Evolutionary conservation across 2,329 filamentous ascomycete genomes (phyloP), one percentile per base, ranked within the genome.

Genomic region (Pseudogymnoascus sp.): DNA sequence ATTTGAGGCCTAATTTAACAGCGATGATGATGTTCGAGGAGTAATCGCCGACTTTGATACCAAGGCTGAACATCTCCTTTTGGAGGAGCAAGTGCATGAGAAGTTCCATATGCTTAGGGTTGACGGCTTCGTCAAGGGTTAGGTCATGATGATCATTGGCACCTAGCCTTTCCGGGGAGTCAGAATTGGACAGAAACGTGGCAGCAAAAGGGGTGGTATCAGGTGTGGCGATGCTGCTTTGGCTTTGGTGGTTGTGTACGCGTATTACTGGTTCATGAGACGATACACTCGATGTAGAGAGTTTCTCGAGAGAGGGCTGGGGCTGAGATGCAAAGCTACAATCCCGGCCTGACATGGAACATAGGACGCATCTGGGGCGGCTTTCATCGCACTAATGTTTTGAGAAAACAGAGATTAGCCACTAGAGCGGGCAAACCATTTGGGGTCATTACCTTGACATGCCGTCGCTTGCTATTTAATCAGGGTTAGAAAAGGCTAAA

Each of bases 31-130:
- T 62, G 21, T 65, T 63, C n/a, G 62, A 39, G 5, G 63, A 62
- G 16, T 68, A 63, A 60, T 68, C 60, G 8, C 67, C 62, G 34
- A 69, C 66, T 13, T 69, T 67, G 8, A 66, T 67, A 28, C 68
- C 65, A 6, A 75, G 65, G 28, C 69, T 69, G 37, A 74, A 71
- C 37, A 74, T 68, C 7, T 70, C 66, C 13, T 67, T 60, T 28
- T 70, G 63, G 11, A 67, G 43, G 39, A 65, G 62, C n/a, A 73
- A 66, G 57, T 77, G 74, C 21, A 74, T 65, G 34, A 77, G 67
- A 16, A 77, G 73, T 57, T 77, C 74, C 69, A 74, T 74, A 65
- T 77, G 75, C 34, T 68, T 65, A 23, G 73, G 60, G 21, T 77
- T 77, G 37, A 77, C 65, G 19, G 61, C 34, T 3, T 67, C 63